Percentiles rank a stretch among this genome's conserved stretches.
Conservation (phyloP, 495 filamentous ascomycete species). For the Antarctomyces pellizariae region DNA sequence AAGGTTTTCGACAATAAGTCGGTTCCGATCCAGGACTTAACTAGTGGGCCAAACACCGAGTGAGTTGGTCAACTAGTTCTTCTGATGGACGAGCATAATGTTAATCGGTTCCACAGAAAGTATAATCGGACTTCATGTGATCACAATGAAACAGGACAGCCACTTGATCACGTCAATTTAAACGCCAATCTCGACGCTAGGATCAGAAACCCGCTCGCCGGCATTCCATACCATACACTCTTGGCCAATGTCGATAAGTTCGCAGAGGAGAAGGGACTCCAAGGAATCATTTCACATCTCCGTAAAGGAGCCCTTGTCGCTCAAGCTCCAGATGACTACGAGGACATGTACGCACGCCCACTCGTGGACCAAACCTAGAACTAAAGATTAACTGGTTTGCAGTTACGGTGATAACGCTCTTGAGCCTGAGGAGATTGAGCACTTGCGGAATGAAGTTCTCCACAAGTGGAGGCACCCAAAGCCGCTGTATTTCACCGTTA, state of each 20-base stretch:
- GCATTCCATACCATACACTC: constrained; percentile 26
- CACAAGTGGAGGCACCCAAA: constrained; percentile 38
- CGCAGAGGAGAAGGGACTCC: constrained; percentile 24
- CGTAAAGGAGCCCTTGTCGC: constrained; percentile 42
- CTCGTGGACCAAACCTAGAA: no score
- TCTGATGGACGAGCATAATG: not conserved
- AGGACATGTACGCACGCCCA: no score
- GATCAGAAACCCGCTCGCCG: constrained; percentile 34
- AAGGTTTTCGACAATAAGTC: no score
- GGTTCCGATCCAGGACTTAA: not conserved
- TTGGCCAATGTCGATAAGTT: constrained; percentile 31
- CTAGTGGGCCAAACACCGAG: no score
- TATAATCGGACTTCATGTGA: constrained; percentile 6
- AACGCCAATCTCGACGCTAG: constrained; percentile 25
- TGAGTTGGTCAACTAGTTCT: no score
- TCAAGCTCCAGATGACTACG: constrained; percentile 29
- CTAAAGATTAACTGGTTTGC: no score
- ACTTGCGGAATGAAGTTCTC: constrained; percentile 29
- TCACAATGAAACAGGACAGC: constrained; percentile 2
- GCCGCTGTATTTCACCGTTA: constrained; percentile 31
- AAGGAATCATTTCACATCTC: constrained; percentile 24
- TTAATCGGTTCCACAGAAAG: not conserved
- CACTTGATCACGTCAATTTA: constrained; percentile 20
- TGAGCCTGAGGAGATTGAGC: constrained; percentile 25
- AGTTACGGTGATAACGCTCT: constrained; percentile 25